A percentile compares a stretch with the other conserved stretches of the same genome.
Conservation (phyloP, 495 filamentous ascomycete genomes). For the Aspergillus asperescens region DNA sequence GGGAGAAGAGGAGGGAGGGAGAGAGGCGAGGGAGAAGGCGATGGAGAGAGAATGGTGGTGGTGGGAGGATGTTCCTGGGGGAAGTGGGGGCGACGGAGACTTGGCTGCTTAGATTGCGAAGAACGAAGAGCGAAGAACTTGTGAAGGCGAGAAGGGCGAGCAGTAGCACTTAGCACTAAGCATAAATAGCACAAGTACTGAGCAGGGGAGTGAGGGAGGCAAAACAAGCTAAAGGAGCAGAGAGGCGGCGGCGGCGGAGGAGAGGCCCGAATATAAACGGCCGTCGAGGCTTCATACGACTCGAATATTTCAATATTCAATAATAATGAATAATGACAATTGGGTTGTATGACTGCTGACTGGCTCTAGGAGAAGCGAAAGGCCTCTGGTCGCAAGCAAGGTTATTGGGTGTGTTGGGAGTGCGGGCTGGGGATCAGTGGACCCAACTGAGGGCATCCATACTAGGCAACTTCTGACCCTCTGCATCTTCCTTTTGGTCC, state of each 20-base stretch:
- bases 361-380: background rate
- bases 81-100: constrained; percentile 14
- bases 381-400: background rate
- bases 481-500: background rate
- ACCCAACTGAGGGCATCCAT: constrained; percentile 9
- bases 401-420: constrained; percentile 12
- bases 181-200: too few species aligned
- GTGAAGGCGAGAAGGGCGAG: constrained; percentile 4
- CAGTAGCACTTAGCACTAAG: too few species aligned
- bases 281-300: too few species aligned
- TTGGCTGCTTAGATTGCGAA: constrained; percentile 12
- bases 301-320: background rate
- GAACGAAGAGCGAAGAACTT: constrained; percentile 7
- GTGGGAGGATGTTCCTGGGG: constrained; percentile 5
- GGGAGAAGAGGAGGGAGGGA: background rate
- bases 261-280: too few species aligned
- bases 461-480: background rate
- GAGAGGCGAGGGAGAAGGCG: background rate
- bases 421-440: constrained; percentile 12
- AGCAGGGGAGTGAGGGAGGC: background rate
- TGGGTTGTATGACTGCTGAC: background rate
- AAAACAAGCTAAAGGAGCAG: background rate
- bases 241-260: background rate
- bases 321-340: constrained; percentile 13
- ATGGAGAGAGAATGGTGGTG: background rate